Conservation (phyloP, 2,329 filamentous ascomycete genomes). For the Venturia effusa region DNA sequence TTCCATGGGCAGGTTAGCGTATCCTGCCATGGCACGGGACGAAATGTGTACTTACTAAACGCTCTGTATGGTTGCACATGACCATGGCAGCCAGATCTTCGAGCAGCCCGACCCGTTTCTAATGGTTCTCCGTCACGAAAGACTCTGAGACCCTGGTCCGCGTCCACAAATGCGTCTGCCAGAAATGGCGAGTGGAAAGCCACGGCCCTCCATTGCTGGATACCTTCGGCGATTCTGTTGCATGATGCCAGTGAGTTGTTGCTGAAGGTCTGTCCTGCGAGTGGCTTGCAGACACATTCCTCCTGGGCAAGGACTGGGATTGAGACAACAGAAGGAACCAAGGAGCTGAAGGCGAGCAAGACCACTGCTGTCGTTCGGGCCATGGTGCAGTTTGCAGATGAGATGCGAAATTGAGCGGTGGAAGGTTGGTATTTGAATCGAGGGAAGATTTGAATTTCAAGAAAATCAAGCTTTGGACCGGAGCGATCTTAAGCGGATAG, state of each 20-base stretch:
- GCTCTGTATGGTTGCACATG: neutral
- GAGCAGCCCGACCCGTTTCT: neutral
- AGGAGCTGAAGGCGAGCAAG: neutral
- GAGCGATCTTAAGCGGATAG: neutral
- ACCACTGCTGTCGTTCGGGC: neutral
- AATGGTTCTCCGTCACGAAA: neutral
- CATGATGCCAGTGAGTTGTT: constrained; percentile 5
- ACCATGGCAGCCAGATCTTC: neutral
- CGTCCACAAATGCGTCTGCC: constrained; percentile 4
- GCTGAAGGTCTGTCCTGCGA: neutral
- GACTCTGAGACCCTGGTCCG: neutral
- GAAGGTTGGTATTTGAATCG: neutral
- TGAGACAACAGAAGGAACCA: neutral
- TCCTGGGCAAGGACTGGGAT: constrained; percentile 5
- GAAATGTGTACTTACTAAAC: neutral
- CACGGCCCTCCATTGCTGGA: constrained; percentile 5
- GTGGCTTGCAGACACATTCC: constrained; percentile 7
- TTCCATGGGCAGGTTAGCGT: neutral
- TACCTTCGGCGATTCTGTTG: neutral
- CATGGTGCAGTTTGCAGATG: neutral
- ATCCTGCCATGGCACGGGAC: neutral
- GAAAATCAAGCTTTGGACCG: neutral
- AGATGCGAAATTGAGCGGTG: too few species aligned
- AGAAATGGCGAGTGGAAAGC: constrained; percentile 5
- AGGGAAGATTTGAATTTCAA: neutral